Conservation (phyloP, 2,329 filamentous ascomycete genomes). For the Phyllachora maydis region DNA sequence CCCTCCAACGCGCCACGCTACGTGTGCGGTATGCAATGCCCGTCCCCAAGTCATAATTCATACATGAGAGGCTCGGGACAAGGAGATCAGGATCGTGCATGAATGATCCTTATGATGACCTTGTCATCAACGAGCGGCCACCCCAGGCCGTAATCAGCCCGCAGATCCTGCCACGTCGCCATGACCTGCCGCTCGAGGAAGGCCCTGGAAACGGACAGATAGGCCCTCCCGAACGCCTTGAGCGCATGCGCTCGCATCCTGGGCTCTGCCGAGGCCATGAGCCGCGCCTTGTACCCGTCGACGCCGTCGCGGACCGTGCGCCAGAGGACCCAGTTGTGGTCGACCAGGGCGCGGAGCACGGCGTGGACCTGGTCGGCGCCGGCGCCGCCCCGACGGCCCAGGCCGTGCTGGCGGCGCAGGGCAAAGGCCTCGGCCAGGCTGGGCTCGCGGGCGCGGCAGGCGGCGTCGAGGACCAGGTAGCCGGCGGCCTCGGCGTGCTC, state of each 20-base stretch:
- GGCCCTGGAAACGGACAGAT: slow-evolving; percentile 47
- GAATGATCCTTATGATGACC: slow-evolving; percentile 58
- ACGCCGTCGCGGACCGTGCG: slow-evolving; percentile 49
- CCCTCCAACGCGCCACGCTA: neutral
- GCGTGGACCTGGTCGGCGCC: slow-evolving; percentile 51
- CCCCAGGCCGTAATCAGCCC: slow-evolving; percentile 49
- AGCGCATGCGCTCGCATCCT: slow-evolving; percentile 56
- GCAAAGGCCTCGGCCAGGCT: slow-evolving; percentile 54
- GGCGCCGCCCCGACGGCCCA: too few species aligned
- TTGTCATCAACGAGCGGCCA: slow-evolving; percentile 60
- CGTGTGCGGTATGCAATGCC: neutral
- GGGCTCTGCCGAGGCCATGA: slow-evolving; percentile 67
- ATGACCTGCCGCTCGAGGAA: slow-evolving; percentile 52
- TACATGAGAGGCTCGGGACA: neutral
- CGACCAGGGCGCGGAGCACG: slow-evolving; percentile 48
- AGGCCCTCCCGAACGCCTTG: slow-evolving; percentile 71
- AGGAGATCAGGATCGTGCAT: slow-evolving; percentile 13
- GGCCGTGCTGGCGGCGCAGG: slow-evolving; percentile 36
- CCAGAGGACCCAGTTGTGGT: slow-evolving; percentile 69
- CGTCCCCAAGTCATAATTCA: too few species aligned
- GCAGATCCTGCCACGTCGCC: slow-evolving; percentile 52
- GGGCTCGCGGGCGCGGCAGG: slow-evolving; percentile 64
- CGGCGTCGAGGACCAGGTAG: slow-evolving; percentile 73
- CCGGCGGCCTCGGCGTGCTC: slow-evolving; percentile 63
- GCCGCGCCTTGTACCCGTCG: slow-evolving; percentile 57